These are phyloP conservation scores for Debaryomyces singareniensis DNA, from an alignment of 1,139 yeast genomes.

Conservation along the genomic window DNA sequence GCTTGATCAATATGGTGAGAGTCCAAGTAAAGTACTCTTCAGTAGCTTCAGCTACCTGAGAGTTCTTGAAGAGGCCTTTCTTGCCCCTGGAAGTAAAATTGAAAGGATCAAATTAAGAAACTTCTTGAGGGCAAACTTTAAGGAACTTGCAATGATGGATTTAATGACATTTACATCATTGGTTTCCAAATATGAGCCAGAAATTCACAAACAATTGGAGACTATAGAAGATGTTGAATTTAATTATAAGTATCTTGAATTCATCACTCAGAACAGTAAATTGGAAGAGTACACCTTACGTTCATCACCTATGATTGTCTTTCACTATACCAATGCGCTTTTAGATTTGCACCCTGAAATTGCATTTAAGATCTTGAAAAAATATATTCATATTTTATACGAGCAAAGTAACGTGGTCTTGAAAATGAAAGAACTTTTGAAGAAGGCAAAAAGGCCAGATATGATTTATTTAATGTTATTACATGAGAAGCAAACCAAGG, in stretches of 20 bases:
- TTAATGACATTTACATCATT: not conserved
- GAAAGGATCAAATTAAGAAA: not conserved
- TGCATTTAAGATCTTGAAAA: not conserved
- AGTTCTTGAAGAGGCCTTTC: conserved; percentile 1
- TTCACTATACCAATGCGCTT: not conserved
- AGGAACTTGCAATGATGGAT: not conserved
- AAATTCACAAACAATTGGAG: not conserved
- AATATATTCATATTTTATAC: not conserved
- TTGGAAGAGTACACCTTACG: not conserved
- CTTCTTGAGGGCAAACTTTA: not conserved
- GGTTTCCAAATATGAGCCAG: not conserved
- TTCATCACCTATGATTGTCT: not conserved
- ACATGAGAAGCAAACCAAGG: not conserved
- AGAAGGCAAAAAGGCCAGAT: not conserved
- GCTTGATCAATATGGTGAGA: conserved; percentile 15
- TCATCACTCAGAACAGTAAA: not conserved
- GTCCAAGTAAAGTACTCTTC: too few relatives aligned
- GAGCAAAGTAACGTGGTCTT: not conserved
- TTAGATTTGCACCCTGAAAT: not conserved
- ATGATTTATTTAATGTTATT: not conserved
- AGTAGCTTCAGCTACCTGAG: not conserved
- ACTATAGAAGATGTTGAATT: not conserved
- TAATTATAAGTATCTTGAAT: not conserved
- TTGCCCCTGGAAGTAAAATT: not conserved
- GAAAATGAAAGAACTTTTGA: not conserved